Base-by-base conservation (phyloP, 495 filamentous ascomycete genomes). In the Mytilinidion resinicola region DNA sequence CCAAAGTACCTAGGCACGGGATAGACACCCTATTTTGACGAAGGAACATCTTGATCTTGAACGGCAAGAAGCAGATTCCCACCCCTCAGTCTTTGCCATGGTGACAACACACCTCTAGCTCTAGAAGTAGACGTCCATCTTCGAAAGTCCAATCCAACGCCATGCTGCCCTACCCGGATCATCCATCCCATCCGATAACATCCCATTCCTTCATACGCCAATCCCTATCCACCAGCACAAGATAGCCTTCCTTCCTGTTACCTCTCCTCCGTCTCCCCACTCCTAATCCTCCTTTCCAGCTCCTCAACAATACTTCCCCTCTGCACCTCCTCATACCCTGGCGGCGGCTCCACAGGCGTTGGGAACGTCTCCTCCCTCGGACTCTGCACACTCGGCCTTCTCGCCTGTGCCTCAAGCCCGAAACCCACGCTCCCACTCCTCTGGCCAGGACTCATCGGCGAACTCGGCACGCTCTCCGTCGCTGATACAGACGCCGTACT, bases 251-350 rank as follows among this genome's bases (percentile, higher is more conserved):
- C 46, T 8, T 49, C 9, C 15, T 25, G 19, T 49, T 25, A 49
- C 6, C 46, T 25, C 21, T 25, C 46, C 15, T 20, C 46, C 12
- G 21, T 25, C 21, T 49, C 46, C 21, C 19, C 46, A 33, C 17
- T 49, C 38, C 69, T 60, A 30, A 72, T 37, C 55, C 69, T 57
- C 49, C 70, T 56, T 63, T 86, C 84, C 20, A 85, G 61, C 50
- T 80, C 82, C 21, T 81, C 70, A 33, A 75, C 83, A n/a, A 96
- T 77, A 59, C 86, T 89, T 59, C 87, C 83, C 55, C 82, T 79
- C 71, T 96, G 93, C 33, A 85, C 88, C 68, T 96, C 90, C 67
- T 96, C 88, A 70, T 98, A 98, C 37, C 88, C 89, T 36, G 93
- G 93, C 34, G 93, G 93, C 14, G 91, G 90, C 58, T 92, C 93